phyloP scores from a whole-genome alignment of 2,329 filamentous ascomycete species.

The Penicillium vulpinum region DNA sequence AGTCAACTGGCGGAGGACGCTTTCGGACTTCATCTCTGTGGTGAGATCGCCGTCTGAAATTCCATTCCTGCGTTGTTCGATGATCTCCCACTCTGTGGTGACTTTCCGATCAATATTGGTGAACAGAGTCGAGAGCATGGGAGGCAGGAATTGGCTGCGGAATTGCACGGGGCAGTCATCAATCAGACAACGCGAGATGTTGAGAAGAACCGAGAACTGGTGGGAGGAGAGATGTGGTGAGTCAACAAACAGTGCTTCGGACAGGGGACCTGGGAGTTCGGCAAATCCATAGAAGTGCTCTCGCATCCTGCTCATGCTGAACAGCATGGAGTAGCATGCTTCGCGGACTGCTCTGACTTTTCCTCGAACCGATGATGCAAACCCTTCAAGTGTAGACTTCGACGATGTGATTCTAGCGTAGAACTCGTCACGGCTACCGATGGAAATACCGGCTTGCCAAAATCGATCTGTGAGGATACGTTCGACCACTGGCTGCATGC shows the following conservation, averaged over 20 bases:
- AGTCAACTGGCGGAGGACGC: slow-evolving; percentile 87
- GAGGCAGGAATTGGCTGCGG: slow-evolving; percentile 77
- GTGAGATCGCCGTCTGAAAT: slow-evolving; percentile 75
- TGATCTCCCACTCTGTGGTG: slow-evolving; percentile 78
- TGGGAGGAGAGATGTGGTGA: slow-evolving; percentile 83
- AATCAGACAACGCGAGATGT: slow-evolving; percentile 82
- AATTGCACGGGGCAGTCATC: slow-evolving; percentile 84
- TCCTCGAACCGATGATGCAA: slow-evolving; percentile 89
- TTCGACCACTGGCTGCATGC: slow-evolving; percentile 74
- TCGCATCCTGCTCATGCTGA: slow-evolving; percentile 85
- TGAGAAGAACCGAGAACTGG: slow-evolving; percentile 90
- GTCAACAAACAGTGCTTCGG: slow-evolving; percentile 79
- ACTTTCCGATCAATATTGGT: slow-evolving; percentile 85
- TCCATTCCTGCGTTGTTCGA: slow-evolving; percentile 60
- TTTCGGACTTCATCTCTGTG: slow-evolving; percentile 98
- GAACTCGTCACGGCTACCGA: slow-evolving; percentile 93
- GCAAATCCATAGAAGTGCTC: slow-evolving; percentile 87
- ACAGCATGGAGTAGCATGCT: slow-evolving; percentile 90
- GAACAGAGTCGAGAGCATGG: slow-evolving; percentile 78
- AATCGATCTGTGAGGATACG: slow-evolving; percentile 91
- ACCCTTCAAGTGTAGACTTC: slow-evolving; percentile 84
- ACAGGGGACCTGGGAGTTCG: slow-evolving; percentile 78
- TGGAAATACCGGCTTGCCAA: slow-evolving; percentile 97
- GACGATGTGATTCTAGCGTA: slow-evolving; percentile 89
- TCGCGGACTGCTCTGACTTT: slow-evolving; percentile 87